A percentile compares a stretch with the other conserved stretches of the same genome.
These are phyloP conservation scores for Backusella morwellensis DNA, from an alignment of 192 early-diverging fungal species.

Conservation along the genomic window DNA sequence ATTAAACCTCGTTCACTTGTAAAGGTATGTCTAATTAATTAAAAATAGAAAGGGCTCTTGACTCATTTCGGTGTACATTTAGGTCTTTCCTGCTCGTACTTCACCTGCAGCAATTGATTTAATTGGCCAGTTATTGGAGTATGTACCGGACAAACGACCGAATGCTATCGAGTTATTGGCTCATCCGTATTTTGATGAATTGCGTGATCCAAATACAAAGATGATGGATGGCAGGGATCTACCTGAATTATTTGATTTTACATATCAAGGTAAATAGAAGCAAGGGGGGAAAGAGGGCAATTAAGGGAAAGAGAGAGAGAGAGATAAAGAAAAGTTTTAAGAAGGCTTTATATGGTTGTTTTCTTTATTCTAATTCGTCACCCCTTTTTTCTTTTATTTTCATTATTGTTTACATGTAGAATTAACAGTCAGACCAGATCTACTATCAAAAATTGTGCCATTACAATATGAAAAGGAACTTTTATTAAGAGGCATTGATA, in stretches of 20 bases:
- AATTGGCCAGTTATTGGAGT: conserved; percentile 81
- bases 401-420: conserved; percentile 45
- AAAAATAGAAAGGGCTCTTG: neutral
- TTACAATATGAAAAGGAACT: conserved; percentile 69
- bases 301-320: neutral
- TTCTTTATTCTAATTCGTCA: neutral
- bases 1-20: conserved; percentile 90
- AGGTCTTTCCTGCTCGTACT: conserved; percentile 82
- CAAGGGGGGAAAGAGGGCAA: neutral
- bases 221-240: conserved; percentile 78
- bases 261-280: conserved; percentile 55
- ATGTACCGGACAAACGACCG: conserved; percentile 81
- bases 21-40: conserved; percentile 49
- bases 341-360: neutral
- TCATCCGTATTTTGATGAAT: conserved; percentile 96
- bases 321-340: neutral
- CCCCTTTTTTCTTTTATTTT: neutral
- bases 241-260: conserved; percentile 92
- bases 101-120: conserved; percentile 87
- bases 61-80: neutral
- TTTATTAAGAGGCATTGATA: conserved; percentile 66
- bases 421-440: conserved; percentile 77
- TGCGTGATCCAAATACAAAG: conserved; percentile 78
- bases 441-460: conserved; percentile 67
- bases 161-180: conserved; percentile 89